Conservation (phyloP, 495 filamentous ascomycete species). For the Aspergillus steynii region DNA sequence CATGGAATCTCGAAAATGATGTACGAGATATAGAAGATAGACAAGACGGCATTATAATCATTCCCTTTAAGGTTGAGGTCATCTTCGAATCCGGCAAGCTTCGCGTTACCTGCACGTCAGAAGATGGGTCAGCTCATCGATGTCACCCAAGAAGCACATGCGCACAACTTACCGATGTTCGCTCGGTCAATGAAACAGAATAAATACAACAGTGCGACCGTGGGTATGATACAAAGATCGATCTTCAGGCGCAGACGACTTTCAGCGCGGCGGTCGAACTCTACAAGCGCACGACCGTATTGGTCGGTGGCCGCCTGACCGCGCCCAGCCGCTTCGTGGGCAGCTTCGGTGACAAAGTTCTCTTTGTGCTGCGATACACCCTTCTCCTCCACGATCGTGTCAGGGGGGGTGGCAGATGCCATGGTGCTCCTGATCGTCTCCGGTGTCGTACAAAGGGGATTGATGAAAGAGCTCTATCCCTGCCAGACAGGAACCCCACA, state of each 20-base stretch:
- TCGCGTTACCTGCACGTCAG: slow-evolving; percentile 31
- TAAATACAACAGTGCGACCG: slow-evolving; percentile 49
- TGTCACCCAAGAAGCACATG: not conserved
- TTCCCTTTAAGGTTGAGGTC: slow-evolving; percentile 54
- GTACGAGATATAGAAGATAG: slow-evolving; percentile 70
- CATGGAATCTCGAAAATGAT: slow-evolving; percentile 81
- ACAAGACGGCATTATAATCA: slow-evolving; percentile 67
- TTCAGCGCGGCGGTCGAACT: slow-evolving; percentile 62
- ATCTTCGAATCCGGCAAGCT: slow-evolving; percentile 39
- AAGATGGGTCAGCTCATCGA: slow-evolving; percentile 15
- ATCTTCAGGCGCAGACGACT: slow-evolving; percentile 49
- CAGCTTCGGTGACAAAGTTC: slow-evolving; percentile 21
- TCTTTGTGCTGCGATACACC: slow-evolving; percentile 24
- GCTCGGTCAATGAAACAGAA: slow-evolving; percentile 60
- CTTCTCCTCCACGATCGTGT: slow-evolving; percentile 24
- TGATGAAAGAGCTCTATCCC: not conserved
- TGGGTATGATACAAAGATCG: slow-evolving; percentile 48
- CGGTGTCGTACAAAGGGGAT: too few species aligned
- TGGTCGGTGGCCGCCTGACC: slow-evolving; percentile 63
- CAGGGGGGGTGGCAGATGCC: slow-evolving; percentile 5
- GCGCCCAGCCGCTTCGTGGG: slow-evolving; percentile 54
- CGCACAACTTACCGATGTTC: slow-evolving; percentile 53
- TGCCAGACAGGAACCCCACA: not conserved
- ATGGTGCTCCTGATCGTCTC: slow-evolving; percentile 1
- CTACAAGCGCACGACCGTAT: slow-evolving; percentile 55